Base-by-base conservation (phyloP, 768 basidiomycete genomes). In the Pleurotus salmoneostramineus region DNA sequence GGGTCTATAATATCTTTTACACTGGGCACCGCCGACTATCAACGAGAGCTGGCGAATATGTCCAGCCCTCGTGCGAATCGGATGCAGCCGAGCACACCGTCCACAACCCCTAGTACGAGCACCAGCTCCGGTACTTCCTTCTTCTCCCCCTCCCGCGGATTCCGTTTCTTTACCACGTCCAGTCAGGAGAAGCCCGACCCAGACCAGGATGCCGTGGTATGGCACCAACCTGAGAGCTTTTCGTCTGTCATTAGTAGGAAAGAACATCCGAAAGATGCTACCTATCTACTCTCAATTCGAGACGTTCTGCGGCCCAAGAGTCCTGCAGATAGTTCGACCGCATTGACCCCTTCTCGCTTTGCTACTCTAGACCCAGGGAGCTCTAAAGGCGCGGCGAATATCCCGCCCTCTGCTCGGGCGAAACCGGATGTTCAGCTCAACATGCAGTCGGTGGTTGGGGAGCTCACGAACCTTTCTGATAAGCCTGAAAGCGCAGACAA, bases 1-100 rank as follows among this genome's bases (percentile, higher is more conserved):
- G 87, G 88, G 6, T 89, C 87, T 66, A 83, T 91, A 49, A 90
- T 90, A 61, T 84, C 89, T 5, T 89, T 87, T 69, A 88, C 87
- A 6, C 70, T 90, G 50, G 87, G 86, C 87, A 83, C 87, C 0
- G 45, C 70, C 1, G 87, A 89, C 58, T 91, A 88, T 63, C 75
- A 77, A 10, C 66, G 71, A 1, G 82, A 83, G 64, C 63, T 83
- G 7, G 68, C 71, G 5, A 73, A 71, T 43, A 69, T 82, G 64
- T 71, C 73, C 11, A 55, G 68, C 34, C 63, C 61, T 14, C 72
- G 74, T 1, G 47, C 68, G 27, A 42, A 61, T 1, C 63, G 69
- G 15, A 56, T 63, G 15, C 44, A 64, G n/a, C 59, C 68, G 7
- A 57, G 66, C 3, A 42, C 62, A 1, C 58, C 57, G 21, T 68